These are phyloP conservation scores for Stephanodiscus triporus DNA, from an alignment of 108 stramenopile genomes.

Conservation along the genomic window DNA sequence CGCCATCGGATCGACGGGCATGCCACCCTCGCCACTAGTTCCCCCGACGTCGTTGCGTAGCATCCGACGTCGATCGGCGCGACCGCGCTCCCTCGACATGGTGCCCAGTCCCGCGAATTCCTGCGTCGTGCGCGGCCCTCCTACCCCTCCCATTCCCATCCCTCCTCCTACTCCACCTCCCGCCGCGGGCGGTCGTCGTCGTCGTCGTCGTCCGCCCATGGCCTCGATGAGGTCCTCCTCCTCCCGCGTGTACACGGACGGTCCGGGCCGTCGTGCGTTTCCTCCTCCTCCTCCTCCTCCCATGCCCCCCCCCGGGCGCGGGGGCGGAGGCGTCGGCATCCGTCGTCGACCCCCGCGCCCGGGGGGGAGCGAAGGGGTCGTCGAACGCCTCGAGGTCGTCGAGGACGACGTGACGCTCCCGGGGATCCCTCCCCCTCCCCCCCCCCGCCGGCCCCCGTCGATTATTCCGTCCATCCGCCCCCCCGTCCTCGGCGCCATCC, in stretches of 20 bases:
- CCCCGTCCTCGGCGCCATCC: neutral
- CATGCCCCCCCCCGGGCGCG: neutral
- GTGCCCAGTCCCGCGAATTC: constrained; percentile 33
- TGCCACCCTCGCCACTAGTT: neutral
- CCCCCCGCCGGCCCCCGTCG: neutral
- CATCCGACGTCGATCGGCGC: neutral
- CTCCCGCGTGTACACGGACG: constrained; percentile 67
- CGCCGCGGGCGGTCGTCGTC: neutral
- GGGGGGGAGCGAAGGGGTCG: neutral
- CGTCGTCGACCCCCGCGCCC: neutral
- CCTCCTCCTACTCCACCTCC: neutral
- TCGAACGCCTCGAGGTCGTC: neutral
- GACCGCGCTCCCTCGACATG: constrained; percentile 6
- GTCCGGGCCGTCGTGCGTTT: constrained; percentile 13
- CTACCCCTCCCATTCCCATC: neutral
- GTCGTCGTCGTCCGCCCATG: constrained; percentile 63
- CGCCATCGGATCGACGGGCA: neutral
- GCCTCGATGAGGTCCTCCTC: constrained; percentile 75
- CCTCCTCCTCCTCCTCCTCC: too few species aligned
- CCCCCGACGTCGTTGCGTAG: constrained; percentile 11
- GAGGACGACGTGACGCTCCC: neutral
- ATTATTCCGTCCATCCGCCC: neutral
- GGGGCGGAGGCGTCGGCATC: constrained; percentile 2
- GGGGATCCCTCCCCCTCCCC: neutral
- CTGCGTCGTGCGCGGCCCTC: constrained; percentile 20